phyloP scores from a whole-genome alignment of 768 basidiomycete species.

The Butyriboletus loyo region DNA sequence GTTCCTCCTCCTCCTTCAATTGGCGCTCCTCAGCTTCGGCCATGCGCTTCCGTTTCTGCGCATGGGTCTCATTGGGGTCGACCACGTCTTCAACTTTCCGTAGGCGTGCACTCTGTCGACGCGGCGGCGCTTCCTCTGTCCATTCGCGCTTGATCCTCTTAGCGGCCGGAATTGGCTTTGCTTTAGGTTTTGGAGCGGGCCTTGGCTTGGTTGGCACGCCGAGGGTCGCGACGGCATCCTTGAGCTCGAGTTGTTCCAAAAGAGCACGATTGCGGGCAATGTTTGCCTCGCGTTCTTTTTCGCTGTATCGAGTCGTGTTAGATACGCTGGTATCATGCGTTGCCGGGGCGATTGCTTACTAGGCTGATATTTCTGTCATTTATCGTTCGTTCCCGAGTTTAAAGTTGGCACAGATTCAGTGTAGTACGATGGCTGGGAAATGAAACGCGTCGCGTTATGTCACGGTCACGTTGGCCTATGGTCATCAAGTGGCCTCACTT shows the following conservation, averaged over 20 bases:
- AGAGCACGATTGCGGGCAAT: constrained; percentile 78
- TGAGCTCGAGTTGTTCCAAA: constrained; percentile 67
- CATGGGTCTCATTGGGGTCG: constrained; percentile 64
- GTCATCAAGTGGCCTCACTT: no score
- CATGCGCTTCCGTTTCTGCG: constrained; percentile 64
- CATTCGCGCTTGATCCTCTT: constrained; percentile 55
- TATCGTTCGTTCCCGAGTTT: background rate
- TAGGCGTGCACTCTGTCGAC: constrained; percentile 66
- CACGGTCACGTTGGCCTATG: constrained; percentile 27
- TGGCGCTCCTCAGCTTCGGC: constrained; percentile 56
- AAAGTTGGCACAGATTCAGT: no score
- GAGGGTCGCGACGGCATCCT: constrained; percentile 50
- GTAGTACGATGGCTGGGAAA: background rate
- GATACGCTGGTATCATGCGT: background rate
- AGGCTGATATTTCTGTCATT: constrained; percentile 51
- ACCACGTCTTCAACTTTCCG: constrained; percentile 36
- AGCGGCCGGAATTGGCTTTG: constrained; percentile 60
- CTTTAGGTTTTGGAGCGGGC: constrained; percentile 37
- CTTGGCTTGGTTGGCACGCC: constrained; percentile 42
- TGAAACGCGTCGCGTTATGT: constrained; percentile 31
- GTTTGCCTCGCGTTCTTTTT: constrained; percentile 74
- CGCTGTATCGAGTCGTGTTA: constrained; percentile 34
- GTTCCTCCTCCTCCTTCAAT: constrained; percentile 59
- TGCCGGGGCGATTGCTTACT: constrained; percentile 35
- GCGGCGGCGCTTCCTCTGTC: constrained; percentile 44